Evolutionary conservation across 495 filamentous ascomycete species (phyloP), one percentile per base, ranked within the genome.

Genomic region (Xylona heveae): DNA sequence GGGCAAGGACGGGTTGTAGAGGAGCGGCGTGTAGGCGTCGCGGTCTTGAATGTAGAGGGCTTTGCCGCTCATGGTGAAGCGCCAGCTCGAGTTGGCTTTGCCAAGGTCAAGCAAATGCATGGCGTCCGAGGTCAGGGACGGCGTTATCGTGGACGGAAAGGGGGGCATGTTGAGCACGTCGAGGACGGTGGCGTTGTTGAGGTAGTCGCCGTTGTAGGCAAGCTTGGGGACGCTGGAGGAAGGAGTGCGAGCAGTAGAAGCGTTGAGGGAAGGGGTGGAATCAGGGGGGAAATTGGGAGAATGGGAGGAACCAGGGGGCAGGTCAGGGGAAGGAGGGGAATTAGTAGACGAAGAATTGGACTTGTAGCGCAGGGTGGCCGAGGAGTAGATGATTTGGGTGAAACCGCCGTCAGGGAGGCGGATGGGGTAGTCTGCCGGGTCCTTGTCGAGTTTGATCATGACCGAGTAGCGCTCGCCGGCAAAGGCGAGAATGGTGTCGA

Each of bases 391-490:
- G 30, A 58, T 44, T 15, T 60, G 56, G 24, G 48, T 47, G 16
- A 39, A 10, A 5, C 45, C 49, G 10, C 38, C 41, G 32, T 50
- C 52, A 15, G 48, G 44, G 13, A 52, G 24, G 5, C 55, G 55
- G 27, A 60, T 41, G 12, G 54, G 45, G 29, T 60, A 60, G 17
- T 53, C 39, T 3, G 47, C 48, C 13, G 42, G 26, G 6, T 41
- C 38, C 20, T 53, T 38, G 37, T 56, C 44, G 0, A 59, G 38
- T 27, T 51, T 49, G 2, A 57, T 39, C 0, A 60, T 20, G 0
- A 56, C 48, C 4, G 55, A 57, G 36, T 55, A 59, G 9, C 55
- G 41, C 12, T 42, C 48, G 16, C 51, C 46, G 26, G 41, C 50
- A 14, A 40, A 24, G 6, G 58, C 40, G 4, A 28, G 44, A 23